Evolutionary conservation across 768 basidiomycete genomes (phyloP).

Genomic region (Leccinum sublutescens): DNA sequence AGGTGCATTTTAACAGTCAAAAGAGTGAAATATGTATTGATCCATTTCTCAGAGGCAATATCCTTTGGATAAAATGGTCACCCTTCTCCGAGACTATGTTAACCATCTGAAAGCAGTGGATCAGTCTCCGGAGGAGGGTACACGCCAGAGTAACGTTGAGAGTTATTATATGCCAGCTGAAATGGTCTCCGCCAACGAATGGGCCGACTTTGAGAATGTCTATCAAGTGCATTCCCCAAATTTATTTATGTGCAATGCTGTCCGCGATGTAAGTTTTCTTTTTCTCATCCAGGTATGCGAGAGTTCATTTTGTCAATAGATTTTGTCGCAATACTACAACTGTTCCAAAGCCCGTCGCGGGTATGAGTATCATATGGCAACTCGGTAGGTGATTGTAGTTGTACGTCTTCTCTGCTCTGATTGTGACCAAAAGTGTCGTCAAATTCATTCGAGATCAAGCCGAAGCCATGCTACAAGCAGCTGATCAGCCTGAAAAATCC

Average conservation of each 20-base stretch:
- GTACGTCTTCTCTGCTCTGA: constrained; percentile 8
- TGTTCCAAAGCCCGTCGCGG: constrained; percentile 73
- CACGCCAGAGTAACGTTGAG: constrained; percentile 35
- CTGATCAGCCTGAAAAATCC: constrained; percentile 23
- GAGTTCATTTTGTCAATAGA: constrained; percentile 41
- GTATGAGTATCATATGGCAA: constrained; percentile 86
- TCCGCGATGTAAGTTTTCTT: constrained; percentile 65
- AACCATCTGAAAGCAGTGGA: constrained; percentile 50
- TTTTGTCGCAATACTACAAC: constrained; percentile 87
- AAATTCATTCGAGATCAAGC: constrained; percentile 88
- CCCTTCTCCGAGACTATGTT: constrained; percentile 61
- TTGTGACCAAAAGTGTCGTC: constrained; percentile 53
- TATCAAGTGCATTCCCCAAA: constrained; percentile 89
- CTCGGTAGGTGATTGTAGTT: constrained; percentile 50
- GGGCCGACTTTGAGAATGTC: constrained; percentile 85
- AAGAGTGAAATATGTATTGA: constrained; percentile 1
- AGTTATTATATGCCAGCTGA: constrained; percentile 69
- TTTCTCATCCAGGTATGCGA: not conserved
- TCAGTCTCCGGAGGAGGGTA: constrained; percentile 30
- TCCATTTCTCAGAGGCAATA: constrained; percentile 21
- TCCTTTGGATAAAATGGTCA: constrained; percentile 48
- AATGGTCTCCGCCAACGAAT: constrained; percentile 64
- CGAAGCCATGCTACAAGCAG: constrained; percentile 34
- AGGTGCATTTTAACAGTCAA: constrained; percentile 14
- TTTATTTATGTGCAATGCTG: constrained; percentile 70